A percentile compares a stretch with the other conserved stretches of the same genome.
Evolutionary conservation across 2,329 filamentous ascomycete genomes (phyloP).

Genomic region (Ceratocystis alfenasii): DNA sequence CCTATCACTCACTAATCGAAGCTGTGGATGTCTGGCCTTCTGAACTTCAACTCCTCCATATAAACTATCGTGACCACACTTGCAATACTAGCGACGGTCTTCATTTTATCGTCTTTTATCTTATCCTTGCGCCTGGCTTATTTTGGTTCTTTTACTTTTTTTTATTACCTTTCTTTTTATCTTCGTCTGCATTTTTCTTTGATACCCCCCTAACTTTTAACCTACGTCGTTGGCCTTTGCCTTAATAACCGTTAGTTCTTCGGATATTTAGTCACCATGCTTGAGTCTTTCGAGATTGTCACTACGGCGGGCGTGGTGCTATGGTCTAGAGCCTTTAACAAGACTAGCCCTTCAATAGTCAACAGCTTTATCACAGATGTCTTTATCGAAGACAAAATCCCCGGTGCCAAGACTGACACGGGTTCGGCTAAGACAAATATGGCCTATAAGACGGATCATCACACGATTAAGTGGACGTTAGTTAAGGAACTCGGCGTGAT

Average conservation of each 20-base stretch:
- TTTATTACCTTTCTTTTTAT: not conserved
- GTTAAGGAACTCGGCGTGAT: slow-evolving; percentile 89
- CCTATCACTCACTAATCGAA: not conserved
- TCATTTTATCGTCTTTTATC: too few species aligned
- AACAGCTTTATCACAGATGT: slow-evolving; percentile 93
- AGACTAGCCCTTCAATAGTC: slow-evolving; percentile 69
- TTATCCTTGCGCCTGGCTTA: not conserved
- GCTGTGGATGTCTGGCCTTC: slow-evolving; percentile 12
- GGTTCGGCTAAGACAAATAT: slow-evolving; percentile 52
- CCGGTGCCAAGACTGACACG: slow-evolving; percentile 46
- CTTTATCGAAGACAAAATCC: slow-evolving; percentile 87
- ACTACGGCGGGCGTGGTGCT: slow-evolving; percentile 93
- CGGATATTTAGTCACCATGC: slow-evolving; percentile 43
- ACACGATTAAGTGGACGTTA: slow-evolving; percentile 87
- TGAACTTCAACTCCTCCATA: not conserved
- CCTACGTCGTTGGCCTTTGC: slow-evolving; percentile 10
- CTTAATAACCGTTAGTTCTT: not conserved
- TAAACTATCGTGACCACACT: not conserved
- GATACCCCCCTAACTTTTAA: not conserved
- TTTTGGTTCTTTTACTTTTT: not conserved
- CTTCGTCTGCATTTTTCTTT: not conserved
- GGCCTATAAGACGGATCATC: slow-evolving; percentile 79
- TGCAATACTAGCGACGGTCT: too few species aligned
- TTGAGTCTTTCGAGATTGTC: slow-evolving; percentile 93
- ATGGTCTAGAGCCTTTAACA: slow-evolving; percentile 80